These are phyloP conservation scores for Stevia rebaudiana DNA, from an alignment of 140 eudicot species.

Conservation along the genomic window DNA sequence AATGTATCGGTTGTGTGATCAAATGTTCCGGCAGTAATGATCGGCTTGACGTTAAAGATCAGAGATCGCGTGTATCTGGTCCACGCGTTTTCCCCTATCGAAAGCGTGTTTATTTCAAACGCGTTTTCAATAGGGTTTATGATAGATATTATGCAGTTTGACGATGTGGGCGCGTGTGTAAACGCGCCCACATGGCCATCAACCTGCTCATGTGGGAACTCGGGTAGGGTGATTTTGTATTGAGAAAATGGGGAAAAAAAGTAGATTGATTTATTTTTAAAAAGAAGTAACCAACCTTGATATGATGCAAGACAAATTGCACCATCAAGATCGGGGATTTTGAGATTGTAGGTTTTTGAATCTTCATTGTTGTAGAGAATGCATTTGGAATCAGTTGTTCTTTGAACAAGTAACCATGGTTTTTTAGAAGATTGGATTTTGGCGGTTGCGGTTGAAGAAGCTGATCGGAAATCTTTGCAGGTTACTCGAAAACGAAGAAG, in stretches of 20 bases:
- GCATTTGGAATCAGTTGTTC: slow-evolving; percentile 19
- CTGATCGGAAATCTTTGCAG: slow-evolving; percentile 34
- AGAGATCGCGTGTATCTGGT: neutral
- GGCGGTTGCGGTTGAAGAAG: slow-evolving; percentile 22
- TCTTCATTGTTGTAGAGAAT: neutral
- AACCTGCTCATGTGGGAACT: slow-evolving; percentile 12
- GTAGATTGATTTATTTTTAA: slow-evolving; percentile 8
- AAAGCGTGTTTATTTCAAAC: slow-evolving; percentile 15
- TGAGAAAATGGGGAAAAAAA: slow-evolving; percentile 39
- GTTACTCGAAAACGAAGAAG: slow-evolving; percentile 35
- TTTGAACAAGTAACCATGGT: slow-evolving; percentile 27
- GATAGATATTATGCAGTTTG: slow-evolving; percentile 14
- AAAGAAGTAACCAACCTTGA: slow-evolving; percentile 42
- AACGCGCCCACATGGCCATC: slow-evolving; percentile 28
- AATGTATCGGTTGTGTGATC: neutral
- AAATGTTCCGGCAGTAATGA: slow-evolving; percentile 9
- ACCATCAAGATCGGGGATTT: slow-evolving; percentile 25
- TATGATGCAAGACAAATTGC: slow-evolving; percentile 36
- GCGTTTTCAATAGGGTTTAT: neutral
- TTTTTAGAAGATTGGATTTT: neutral
- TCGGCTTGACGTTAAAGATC: neutral
- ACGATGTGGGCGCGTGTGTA: slow-evolving; percentile 30
- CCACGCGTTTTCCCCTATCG: slow-evolving; percentile 25
- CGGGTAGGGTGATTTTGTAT: slow-evolving; percentile 25
- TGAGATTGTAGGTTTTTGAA: slow-evolving; percentile 18